phyloP scores from a whole-genome alignment of 495 filamentous ascomycete genomes.

The Lasiosphaeria hispida region DNA sequence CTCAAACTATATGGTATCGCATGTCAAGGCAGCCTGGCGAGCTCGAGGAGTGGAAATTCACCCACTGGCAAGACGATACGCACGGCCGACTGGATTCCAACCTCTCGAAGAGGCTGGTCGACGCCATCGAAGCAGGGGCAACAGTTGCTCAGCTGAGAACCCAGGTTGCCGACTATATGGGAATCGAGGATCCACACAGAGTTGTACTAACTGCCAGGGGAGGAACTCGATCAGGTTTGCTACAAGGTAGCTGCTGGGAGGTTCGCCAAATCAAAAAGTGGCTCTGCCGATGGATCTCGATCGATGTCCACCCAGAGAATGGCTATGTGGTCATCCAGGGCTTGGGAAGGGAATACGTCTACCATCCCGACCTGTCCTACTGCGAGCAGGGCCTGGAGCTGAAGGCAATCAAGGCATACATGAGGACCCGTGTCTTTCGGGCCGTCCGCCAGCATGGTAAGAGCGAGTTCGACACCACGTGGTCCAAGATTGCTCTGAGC shows the following conservation, averaged over 20 bases:
- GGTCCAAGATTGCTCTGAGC: constrained; percentile 25
- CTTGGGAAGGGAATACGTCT: constrained; percentile 34
- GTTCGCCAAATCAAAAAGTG: constrained; percentile 28
- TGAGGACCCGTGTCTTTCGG: constrained; percentile 18
- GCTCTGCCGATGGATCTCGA: constrained; percentile 34
- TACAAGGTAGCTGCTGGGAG: constrained; percentile 37
- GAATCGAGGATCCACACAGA: constrained; percentile 24
- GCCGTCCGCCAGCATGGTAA: constrained; percentile 21
- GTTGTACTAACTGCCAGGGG: constrained; percentile 30
- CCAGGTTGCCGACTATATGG: constrained; percentile 17
- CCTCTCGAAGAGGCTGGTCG: constrained; percentile 11
- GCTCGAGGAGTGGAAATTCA: constrained; percentile 22
- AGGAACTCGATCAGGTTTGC: constrained; percentile 27
- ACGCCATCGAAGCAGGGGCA: constrained; percentile 23
- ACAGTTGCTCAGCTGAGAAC: constrained; percentile 23
- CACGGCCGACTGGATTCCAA: constrained; percentile 11
- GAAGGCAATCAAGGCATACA: constrained; percentile 5
- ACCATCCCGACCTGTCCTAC: constrained; percentile 18
- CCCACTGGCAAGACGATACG: constrained; percentile 18
- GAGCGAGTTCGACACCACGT: constrained; percentile 17
- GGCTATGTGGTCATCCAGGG: constrained; percentile 31
- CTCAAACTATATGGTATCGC: constrained; percentile 22
- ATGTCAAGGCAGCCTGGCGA: constrained; percentile 11
- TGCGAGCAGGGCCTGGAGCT: constrained; percentile 7
- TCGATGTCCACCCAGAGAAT: constrained; percentile 21